phyloP scores from a whole-genome alignment of 495 filamentous ascomycete genomes.

The Aspergillus diversus region DNA sequence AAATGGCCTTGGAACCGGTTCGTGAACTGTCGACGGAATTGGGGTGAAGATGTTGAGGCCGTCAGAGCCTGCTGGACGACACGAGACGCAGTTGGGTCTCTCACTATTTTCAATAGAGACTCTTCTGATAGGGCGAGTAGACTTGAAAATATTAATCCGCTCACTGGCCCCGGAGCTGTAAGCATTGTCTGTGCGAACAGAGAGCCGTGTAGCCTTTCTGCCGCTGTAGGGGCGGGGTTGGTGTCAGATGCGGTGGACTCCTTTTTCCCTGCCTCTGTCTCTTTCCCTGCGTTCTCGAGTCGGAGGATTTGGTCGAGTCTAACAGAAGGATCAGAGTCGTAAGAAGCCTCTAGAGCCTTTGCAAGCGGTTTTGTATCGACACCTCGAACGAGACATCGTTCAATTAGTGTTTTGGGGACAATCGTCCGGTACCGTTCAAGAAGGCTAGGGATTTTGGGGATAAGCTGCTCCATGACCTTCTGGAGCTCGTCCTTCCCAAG shows the following conservation, averaged over 20 bases:
- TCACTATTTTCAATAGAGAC: constrained; percentile 52
- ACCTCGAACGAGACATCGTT: constrained; percentile 73
- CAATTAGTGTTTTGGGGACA: constrained; percentile 78
- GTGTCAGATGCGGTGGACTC: constrained; percentile 20
- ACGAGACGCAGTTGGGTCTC: constrained; percentile 65
- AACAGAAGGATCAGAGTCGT: constrained; percentile 56
- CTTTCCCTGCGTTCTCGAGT: constrained; percentile 42
- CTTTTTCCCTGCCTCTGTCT: constrained; percentile 34
- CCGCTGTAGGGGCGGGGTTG: constrained; percentile 30
- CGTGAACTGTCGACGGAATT: constrained; percentile 65
- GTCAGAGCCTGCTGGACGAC: constrained; percentile 72
- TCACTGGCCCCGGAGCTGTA: constrained; percentile 57
- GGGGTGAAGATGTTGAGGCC: constrained; percentile 56
- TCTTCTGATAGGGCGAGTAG: constrained; percentile 49
- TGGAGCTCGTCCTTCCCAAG: constrained; percentile 82
- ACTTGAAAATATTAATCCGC: constrained; percentile 59
- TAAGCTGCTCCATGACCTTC: constrained; percentile 65
- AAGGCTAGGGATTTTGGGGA: constrained; percentile 69
- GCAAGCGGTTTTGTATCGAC: constrained; percentile 64
- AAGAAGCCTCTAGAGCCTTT: constrained; percentile 59
- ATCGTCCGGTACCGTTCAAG: constrained; percentile 74
- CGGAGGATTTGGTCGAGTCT: constrained; percentile 62
- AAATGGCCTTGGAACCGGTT: constrained; percentile 61
- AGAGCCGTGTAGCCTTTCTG: constrained; percentile 64
- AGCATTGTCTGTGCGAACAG: constrained; percentile 70